Conservation (phyloP, 106 monocot genomes). For the Phalaenopsis aphrodite region DNA sequence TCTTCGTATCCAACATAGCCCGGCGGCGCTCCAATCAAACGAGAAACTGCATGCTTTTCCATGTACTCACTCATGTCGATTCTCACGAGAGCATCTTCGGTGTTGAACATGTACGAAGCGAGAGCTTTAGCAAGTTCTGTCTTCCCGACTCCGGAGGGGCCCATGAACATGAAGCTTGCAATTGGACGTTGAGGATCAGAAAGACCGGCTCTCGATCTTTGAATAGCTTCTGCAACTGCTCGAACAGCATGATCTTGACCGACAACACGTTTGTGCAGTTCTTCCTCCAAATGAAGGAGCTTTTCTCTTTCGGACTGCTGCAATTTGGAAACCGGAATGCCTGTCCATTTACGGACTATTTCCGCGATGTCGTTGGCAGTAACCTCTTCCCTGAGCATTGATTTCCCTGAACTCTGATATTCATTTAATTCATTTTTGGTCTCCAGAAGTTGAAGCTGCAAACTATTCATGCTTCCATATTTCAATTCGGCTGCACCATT, state of each 20-base stretch:
- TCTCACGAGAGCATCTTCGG: slow-evolving; percentile 93
- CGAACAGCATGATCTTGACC: slow-evolving; percentile 91
- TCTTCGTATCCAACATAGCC: slow-evolving; percentile 99
- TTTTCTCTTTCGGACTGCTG: slow-evolving; percentile 97
- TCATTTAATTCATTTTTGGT: slow-evolving; percentile 87
- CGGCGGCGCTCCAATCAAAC: slow-evolving; percentile 93
- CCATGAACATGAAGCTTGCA: slow-evolving; percentile 99
- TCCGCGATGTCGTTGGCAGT: slow-evolving; percentile 90
- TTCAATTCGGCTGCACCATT: slow-evolving; percentile 95
- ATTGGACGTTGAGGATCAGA: slow-evolving; percentile 96
- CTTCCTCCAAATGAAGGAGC: slow-evolving; percentile 82
- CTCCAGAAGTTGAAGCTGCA: slow-evolving; percentile 72
- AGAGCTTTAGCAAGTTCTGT: slow-evolving; percentile 93
- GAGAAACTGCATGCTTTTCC: slow-evolving; percentile 97
- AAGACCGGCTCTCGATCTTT: slow-evolving; percentile 85
- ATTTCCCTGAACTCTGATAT: slow-evolving; percentile 85
- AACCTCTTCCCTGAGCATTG: slow-evolving; percentile 96
- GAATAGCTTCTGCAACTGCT: slow-evolving; percentile 94
- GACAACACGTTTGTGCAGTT: slow-evolving; percentile 90
- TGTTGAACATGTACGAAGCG: slow-evolving; percentile 93
- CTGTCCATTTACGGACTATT: slow-evolving; percentile 97
- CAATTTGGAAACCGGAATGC: slow-evolving; percentile 92
- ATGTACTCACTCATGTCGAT: slow-evolving; percentile 99
- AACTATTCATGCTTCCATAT: slow-evolving; percentile 86
- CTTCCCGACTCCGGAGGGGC: slow-evolving; percentile 97